Evolutionary conservation across 108 stramenopile genomes (phyloP), one percentile per base, ranked within the genome.

Genomic region (Cyclotella baltica): DNA sequence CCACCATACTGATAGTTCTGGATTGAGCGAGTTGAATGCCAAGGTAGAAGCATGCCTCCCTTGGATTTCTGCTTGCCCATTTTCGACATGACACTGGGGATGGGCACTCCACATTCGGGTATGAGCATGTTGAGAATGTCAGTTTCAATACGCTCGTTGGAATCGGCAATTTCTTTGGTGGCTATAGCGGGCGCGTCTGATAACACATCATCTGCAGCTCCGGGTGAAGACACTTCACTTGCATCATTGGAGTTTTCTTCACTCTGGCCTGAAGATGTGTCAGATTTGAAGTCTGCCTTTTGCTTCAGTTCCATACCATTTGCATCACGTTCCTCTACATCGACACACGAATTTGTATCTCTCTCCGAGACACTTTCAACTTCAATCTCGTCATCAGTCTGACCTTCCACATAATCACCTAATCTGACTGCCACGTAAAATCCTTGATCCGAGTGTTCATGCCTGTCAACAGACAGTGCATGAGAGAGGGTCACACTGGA

Each of bases 11-110:
- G 68, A 73, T 81, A 81, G 53, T 70, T 69, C 28, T 80, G 71
- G 52, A 80, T 80, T 20, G 67, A 80, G 28, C 79, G 40, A 8
- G 79, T 63, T 10, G 79, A 80, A 73, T 80, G 72, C 79, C 79
- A 80, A 11, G 79, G 79, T 2, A 80, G 35, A 43, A 80, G 50
- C 61, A 81, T 74, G 31, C 80, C 80, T 19, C 62, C 62, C 62
- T 52, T 72, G 18, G 71, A 59, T 31, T 37, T 50, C 18, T 51
- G 70, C 20, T 27, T 38, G 16, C 72, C 72, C 20, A 73, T 73
- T 58, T 68, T 63, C 34, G 80, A 71, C 66, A 81, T 73, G 15
- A 81, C 73, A 40, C 59, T 69, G 10, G 80, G 73, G 36, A 81
- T 73, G 13, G 78, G 72, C 10, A 80, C 72, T 46, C 80, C 80